Evolutionary conservation across 495 filamentous ascomycete species (phyloP).

Genomic region (Lichina pygmaea): DNA sequence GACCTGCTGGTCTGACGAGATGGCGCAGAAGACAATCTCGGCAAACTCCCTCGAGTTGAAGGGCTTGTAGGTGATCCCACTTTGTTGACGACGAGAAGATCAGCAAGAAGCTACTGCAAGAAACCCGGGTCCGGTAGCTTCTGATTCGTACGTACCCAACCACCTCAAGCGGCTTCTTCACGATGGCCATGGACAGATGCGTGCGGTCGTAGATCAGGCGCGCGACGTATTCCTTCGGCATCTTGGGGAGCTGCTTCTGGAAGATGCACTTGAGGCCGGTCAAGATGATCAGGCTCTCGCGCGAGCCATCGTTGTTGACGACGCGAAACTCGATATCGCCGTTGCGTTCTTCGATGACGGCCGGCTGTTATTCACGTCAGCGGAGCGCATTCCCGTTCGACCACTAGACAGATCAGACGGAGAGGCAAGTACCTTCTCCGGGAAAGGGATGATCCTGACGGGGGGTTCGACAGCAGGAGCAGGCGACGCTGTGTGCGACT

Average conservation of each 20-base stretch:
- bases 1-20: slow-evolving; percentile 92
- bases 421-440: slow-evolving; percentile 36
- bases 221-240: slow-evolving; percentile 98
- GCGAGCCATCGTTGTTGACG: slow-evolving; percentile 80
- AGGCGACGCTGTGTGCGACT: slow-evolving; percentile 12
- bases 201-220: slow-evolving; percentile 91
- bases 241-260: slow-evolving; percentile 94
- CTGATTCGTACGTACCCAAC: slow-evolving; percentile 29
- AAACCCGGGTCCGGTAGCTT: neutral
- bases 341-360: slow-evolving; percentile 77
- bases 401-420: no score
- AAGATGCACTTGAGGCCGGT: slow-evolving; percentile 95
- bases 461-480: neutral
- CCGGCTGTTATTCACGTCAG: slow-evolving; percentile 24
- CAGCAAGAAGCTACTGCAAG: slow-evolving; percentile 1
- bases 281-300: slow-evolving; percentile 77
- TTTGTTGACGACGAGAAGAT: slow-evolving; percentile 6
- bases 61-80: slow-evolving; percentile 88
- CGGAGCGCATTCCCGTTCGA: neutral
- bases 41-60: slow-evolving; percentile 86
- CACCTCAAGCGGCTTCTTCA: slow-evolving; percentile 86
- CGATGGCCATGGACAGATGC: slow-evolving; percentile 86
- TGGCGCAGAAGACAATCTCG: slow-evolving; percentile 96
- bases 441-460: slow-evolving; percentile 39
- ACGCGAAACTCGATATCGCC: slow-evolving; percentile 95